Conservation (phyloP, 2,329 filamentous ascomycete species). For the Pseudohalonectria lignicola region DNA sequence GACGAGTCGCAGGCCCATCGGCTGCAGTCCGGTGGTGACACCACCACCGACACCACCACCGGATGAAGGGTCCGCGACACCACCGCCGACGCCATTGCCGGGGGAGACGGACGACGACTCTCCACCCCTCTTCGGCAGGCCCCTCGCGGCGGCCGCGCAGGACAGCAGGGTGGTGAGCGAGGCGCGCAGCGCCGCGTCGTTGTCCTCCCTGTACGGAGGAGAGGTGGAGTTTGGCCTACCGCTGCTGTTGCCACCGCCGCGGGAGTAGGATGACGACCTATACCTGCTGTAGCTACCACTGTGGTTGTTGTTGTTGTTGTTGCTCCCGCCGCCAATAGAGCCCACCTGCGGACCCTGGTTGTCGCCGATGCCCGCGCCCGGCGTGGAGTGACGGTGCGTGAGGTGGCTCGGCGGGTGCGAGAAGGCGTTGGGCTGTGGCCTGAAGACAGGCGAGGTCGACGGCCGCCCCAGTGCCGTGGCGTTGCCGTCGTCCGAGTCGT, state of each 20-base stretch:
- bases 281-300: background rate
- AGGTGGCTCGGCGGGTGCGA: slow-evolving; percentile 61
- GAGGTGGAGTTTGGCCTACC: slow-evolving; percentile 53
- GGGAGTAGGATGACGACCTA: slow-evolving; percentile 2
- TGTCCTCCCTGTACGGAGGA: slow-evolving; percentile 70
- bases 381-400: slow-evolving; percentile 27
- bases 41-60: slow-evolving; percentile 27
- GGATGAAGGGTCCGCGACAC: slow-evolving; percentile 6
- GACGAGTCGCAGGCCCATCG: slow-evolving; percentile 47
- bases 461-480: slow-evolving; percentile 65
- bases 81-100: slow-evolving; percentile 26
- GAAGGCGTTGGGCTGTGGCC: slow-evolving; percentile 86
- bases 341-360: slow-evolving; percentile 31
- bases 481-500: slow-evolving; percentile 56
- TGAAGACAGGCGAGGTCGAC: slow-evolving; percentile 48
- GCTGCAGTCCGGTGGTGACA: slow-evolving; percentile 21
- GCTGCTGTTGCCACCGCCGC: slow-evolving; percentile 13
- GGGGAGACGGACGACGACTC: slow-evolving; percentile 24
- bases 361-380: background rate
- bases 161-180: slow-evolving; percentile 92
- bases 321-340: too few species aligned
- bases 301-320: background rate
- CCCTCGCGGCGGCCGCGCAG: slow-evolving; percentile 83
- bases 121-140: slow-evolving; percentile 56
- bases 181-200: slow-evolving; percentile 84